Base-by-base conservation (phyloP, 345 rosid genomes). In the Citrus maxima region DNA sequence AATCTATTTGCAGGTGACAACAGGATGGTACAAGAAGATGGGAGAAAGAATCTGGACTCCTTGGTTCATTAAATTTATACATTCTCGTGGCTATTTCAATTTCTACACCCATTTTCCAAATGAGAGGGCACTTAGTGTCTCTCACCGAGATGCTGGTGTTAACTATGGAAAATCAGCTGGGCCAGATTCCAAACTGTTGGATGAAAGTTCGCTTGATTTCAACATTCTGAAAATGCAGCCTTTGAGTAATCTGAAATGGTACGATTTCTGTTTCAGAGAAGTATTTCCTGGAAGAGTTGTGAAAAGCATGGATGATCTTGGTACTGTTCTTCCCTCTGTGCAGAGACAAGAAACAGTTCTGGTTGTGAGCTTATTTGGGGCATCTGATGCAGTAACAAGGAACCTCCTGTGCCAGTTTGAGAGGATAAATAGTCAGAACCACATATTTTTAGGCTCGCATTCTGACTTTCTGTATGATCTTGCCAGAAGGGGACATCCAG, bases 21-120 rank as follows among this genome's bases (percentile, higher is more conserved):
- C 82, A 21, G 97, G 95, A 58, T 96, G 99, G 99, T 94, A 96
- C 85, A 96, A 92, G 83, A 89, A 64, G 90, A 69, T 89, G 85
- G 97, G 98, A 73, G 99, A 96, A 82, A 86, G 88, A 80, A 94
- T 96, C 70, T 96, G 98, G 99, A 96, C 98, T 46, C 99, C 99
- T 77, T 96, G 97, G 99, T 96, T 96, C 83, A 94, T 96, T 21
- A 94, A 96, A 79, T 96, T 96, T 77, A 76, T 92, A 61, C 92
- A 93, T 46, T 73, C 91, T 70, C 92, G 80, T 70, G 93, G 98
- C 73, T 94, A 96, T 86, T 96, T 94, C 72, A 96, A 94, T 70
- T 87, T 96, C 75, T 94, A 93, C 85, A 89, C 97, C 38, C 88
- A 87, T 79, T 88, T 96, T 78, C 82, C 75, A 49, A 92, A 89